These are phyloP conservation scores for Pythium scleroteichum DNA, from an alignment of 352 stramenopile genomes.

Conservation along the genomic window DNA sequence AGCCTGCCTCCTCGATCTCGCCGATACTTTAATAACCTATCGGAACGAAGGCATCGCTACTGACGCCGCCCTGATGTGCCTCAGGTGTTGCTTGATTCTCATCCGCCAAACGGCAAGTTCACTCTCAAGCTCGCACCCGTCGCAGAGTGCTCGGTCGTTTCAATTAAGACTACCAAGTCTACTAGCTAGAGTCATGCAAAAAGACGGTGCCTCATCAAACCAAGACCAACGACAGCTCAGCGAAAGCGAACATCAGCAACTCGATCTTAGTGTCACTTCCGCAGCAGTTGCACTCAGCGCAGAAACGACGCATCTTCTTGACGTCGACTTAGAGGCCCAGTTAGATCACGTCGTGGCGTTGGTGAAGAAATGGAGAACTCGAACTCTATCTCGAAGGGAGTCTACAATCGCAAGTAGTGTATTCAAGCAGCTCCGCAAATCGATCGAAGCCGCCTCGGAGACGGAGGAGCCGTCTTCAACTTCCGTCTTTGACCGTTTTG, in stretches of 20 bases:
- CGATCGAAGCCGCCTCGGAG: slow-evolving; percentile 4
- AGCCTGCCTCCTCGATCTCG: slow-evolving; percentile 2
- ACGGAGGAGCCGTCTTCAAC: neutral
- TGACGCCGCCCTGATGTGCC: neutral
- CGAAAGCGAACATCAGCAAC: slow-evolving; percentile 1
- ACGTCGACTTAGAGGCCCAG: slow-evolving; percentile 13
- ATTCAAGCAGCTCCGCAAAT: slow-evolving; percentile 15
- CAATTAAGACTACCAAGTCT: neutral
- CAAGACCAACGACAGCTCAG: neutral
- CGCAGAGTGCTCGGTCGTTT: too few species aligned
- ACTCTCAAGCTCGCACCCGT: neutral
- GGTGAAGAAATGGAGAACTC: slow-evolving; percentile 9
- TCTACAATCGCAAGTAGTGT: slow-evolving; percentile 11
- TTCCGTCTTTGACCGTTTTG: slow-evolving; percentile 6
- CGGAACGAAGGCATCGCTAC: neutral
- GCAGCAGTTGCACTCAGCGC: slow-evolving; percentile 16
- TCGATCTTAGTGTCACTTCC: slow-evolving; percentile 21
- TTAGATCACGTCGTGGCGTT: slow-evolving; percentile 6
- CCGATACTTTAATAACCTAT: neutral
- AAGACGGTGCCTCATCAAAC: neutral
- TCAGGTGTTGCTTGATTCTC: slow-evolving; percentile 23
- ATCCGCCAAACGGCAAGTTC: neutral
- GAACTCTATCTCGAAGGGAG: slow-evolving; percentile 12
- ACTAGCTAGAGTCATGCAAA: slow-evolving; percentile 2
- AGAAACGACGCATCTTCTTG: slow-evolving; percentile 8